These are phyloP conservation scores for Shiraia sp. DNA, from an alignment of 2,329 filamentous ascomycete genomes.

Conservation along the genomic window DNA sequence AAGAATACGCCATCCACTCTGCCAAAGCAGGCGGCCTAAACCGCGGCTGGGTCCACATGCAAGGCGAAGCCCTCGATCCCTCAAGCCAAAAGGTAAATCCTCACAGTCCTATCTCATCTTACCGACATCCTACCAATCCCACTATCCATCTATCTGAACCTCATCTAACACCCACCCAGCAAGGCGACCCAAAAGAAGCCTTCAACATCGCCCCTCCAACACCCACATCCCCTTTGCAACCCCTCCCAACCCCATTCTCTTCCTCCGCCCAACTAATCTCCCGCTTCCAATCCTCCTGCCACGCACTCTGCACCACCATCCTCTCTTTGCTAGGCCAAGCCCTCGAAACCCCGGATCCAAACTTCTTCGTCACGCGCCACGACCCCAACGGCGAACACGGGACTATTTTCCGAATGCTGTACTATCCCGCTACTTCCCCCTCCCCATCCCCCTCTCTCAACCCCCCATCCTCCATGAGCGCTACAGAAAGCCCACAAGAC, in stretches of 20 bases:
- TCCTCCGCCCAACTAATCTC: conserved; percentile 64
- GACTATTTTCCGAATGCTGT: conserved; percentile 59
- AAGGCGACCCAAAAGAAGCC: conserved; percentile 77
- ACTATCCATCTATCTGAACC: too few relatives aligned
- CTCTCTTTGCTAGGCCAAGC: conserved; percentile 78
- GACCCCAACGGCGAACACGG: conserved; percentile 56
- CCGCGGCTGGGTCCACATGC: conserved; percentile 85
- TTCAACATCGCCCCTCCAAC: conserved; percentile 87
- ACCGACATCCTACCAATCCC: too few relatives aligned
- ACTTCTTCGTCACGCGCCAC: conserved; percentile 67
- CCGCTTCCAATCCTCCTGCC: conserved; percentile 72
- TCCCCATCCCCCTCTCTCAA: too few relatives aligned
- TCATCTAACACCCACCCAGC: conserved; percentile 48
- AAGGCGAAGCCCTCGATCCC: conserved; percentile 85
- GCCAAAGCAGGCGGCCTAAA: conserved; percentile 65
- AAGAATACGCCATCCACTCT: conserved; percentile 72
- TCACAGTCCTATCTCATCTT: too few relatives aligned
- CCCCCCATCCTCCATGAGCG: too few relatives aligned
- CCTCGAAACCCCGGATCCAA: conserved; percentile 58
- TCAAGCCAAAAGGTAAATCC: conserved; percentile 70
- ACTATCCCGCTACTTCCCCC: conserved; percentile 44
- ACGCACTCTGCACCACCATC: conserved; percentile 71
- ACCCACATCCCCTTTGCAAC: conserved; percentile 62
- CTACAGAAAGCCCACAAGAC: conserved; percentile 49
- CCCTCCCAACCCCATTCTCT: conserved; percentile 68